Base-by-base conservation (phyloP, 495 filamentous ascomycete species). In the Neurospora sp. region DNA sequence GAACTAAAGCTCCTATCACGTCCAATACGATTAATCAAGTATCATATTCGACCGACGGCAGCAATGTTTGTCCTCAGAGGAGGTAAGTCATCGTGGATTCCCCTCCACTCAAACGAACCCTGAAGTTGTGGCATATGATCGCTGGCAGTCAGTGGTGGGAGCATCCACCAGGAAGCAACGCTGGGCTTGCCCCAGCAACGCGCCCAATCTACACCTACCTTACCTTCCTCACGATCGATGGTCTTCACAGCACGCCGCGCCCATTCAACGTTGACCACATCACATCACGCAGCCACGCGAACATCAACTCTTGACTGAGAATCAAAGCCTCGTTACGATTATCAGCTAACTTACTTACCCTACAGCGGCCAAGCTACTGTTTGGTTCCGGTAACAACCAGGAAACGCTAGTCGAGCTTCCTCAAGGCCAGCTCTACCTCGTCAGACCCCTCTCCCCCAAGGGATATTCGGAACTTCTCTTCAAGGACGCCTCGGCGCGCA, bases 401-500 rank as follows among this genome's bases (percentile, higher is more conserved):
- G 96, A 98, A 80, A 90, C 92, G 27, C 91, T 99, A 80, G 93
- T 97, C 81, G 93, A 98, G 78, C 91, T 99, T 39, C 89, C 96
- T 7, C 93, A 97, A 81, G 96, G 96, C 76, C 93, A 98, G 83
- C 93, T 99, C 39, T 99, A 97, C 80, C 92, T 99, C 72, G 96
- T 99, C 77, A 92, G 96, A 75, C 96, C 96, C 6, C 87, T 93
- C 39, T 99, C 96, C 2, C 93, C 94, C 39, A 99, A 99, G 82
- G 96, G 96, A 73, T 97, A 97, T 78, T 97, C 94, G 1, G 96
- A 99, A 82, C 92, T 98, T 77, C 97, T 99, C 82, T 99, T 97
- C 89, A 98, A 97, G 79, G 96, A 99, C 90, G 91, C 93, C 40
- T 93, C 91, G 39, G 94, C 94, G 31, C 91, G 91, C 42, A 97